Conservation (phyloP, 805 yeast genomes). For the Pichia sporocuriosa region DNA sequence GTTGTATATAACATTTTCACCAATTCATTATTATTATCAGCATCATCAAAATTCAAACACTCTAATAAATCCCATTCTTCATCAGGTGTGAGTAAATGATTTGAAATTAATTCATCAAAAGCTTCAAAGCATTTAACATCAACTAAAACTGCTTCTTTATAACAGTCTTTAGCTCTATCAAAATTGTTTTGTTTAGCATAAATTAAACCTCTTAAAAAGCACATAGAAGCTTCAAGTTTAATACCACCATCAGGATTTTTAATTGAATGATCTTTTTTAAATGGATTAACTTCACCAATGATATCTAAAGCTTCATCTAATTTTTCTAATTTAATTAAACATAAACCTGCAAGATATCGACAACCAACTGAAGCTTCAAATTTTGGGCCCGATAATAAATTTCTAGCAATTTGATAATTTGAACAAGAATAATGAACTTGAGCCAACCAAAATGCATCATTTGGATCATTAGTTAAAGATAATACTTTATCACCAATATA, state of each 20-base stretch:
- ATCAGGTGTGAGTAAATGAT: conserved; percentile 68
- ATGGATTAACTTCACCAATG: conserved; percentile 78
- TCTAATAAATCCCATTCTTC: conserved; percentile 83
- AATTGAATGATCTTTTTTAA: conserved; percentile 33
- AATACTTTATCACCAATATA: conserved; percentile 87
- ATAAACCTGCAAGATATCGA: conserved; percentile 70
- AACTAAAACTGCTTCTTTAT: conserved; percentile 75
- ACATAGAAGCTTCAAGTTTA: conserved; percentile 79
- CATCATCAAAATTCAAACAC: conserved; percentile 58
- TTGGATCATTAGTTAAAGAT: conserved; percentile 76
- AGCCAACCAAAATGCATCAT: conserved; percentile 94
- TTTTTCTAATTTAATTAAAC: conserved; percentile 61
- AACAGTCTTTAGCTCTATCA: conserved; percentile 80
- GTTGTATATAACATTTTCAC: conserved; percentile 72
- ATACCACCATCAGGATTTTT: conserved; percentile 73
- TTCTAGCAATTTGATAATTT: conserved; percentile 71
- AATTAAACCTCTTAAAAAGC: conserved; percentile 76
- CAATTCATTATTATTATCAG: conserved; percentile 75
- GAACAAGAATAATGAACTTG: conserved; percentile 79
- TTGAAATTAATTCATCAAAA: conserved; percentile 66
- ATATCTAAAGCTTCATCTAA: conserved; percentile 88
- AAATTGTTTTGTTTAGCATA: conserved; percentile 78
- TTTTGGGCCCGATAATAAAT: conserved; percentile 51
- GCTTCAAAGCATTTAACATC: conserved; percentile 95
- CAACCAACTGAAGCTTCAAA: conserved; percentile 65